phyloP scores from a whole-genome alignment of 176 grass and related monocot species.

The Oryza meridionalis region DNA sequence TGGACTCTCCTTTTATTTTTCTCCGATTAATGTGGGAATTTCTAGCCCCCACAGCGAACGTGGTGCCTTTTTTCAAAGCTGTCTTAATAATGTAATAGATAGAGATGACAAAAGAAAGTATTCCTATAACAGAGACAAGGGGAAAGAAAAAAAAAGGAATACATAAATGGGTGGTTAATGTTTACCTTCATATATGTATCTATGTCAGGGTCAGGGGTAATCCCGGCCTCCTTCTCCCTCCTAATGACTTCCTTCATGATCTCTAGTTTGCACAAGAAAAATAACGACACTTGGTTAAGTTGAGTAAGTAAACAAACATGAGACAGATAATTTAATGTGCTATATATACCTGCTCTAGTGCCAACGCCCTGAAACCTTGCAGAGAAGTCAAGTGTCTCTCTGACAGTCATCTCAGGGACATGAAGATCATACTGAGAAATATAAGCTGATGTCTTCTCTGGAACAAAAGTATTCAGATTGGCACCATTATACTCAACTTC shows the following conservation, averaged over 20 bases:
- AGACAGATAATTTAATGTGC: too few relatives aligned
- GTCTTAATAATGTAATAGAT: too few relatives aligned
- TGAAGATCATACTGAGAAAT: constrained; percentile 72
- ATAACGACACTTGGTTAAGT: neutral
- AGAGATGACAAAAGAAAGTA: too few relatives aligned
- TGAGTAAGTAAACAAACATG: too few relatives aligned
- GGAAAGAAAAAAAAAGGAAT: too few relatives aligned
- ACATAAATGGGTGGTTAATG: too few relatives aligned
- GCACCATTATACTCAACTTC: constrained; percentile 69
- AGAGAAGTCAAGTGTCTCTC: constrained; percentile 74
- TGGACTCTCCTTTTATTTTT: too few relatives aligned
- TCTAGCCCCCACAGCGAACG: too few relatives aligned
- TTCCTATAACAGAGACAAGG: too few relatives aligned
- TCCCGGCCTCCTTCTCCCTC: constrained; percentile 70
- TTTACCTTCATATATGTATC: constrained; percentile 90
- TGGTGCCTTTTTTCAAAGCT: too few relatives aligned
- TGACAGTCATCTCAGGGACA: constrained; percentile 75
- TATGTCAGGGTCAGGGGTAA: constrained; percentile 68
- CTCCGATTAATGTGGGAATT: too few relatives aligned
- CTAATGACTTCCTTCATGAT: constrained; percentile 69
- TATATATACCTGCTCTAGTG: constrained; percentile 25
- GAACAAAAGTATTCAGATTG: constrained; percentile 62
- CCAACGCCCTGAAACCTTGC: constrained; percentile 61
- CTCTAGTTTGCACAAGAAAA: constrained; percentile 20
- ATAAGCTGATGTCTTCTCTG: constrained; percentile 67